Base-by-base conservation (phyloP, 2,329 filamentous ascomycete species). In the Exophiala mesophila region DNA sequence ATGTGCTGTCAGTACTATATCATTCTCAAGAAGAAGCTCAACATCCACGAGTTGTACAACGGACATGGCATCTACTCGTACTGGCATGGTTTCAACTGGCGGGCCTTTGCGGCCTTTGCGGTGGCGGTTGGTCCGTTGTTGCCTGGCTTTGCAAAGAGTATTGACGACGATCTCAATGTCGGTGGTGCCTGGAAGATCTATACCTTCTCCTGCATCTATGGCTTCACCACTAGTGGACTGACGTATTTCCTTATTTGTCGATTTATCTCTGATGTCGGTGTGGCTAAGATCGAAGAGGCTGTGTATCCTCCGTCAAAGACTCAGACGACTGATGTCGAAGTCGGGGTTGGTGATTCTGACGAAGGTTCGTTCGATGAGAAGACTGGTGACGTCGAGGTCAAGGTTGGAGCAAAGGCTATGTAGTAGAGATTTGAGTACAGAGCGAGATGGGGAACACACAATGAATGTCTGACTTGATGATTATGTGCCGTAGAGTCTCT, bases 1-100 rank as follows among this genome's bases (percentile, higher is more conserved):
- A 59, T 70, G 26, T 57, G 59, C n/a, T 56, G 59, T 23, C 68
- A 72, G 44, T 70, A 65, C 47, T 69, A 61, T 55, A 45, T 69
- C 29, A 55, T 69, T 36, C 62, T 68, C 46, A 55, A 57, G 28
- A 53, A 58, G 23, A 57, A 61, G 20, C 58, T 65, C 45, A 65
- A 71, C 47, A 59, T 70, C 20, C 65, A 63, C 1, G 66, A 62
- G 9, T 55, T 72, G 24, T 72, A 71, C 55, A 45, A 48, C 16
- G 45, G 46, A 20, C 49, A 60, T 18, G 66, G 67, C 36, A 63
- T 63, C 39, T 70, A 70, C 49, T 36, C 36, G n/a, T 59, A 61
- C 32, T 68, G 49, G 2, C 32, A 57, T 10, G 64, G 65, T 10
- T 44, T 56, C 32, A 66, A 67, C 47, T 62, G 59, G 58, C 54